These are phyloP conservation scores for Calvatia gigantea DNA, from an alignment of 768 basidiomycete species.

Conservation along the genomic window DNA sequence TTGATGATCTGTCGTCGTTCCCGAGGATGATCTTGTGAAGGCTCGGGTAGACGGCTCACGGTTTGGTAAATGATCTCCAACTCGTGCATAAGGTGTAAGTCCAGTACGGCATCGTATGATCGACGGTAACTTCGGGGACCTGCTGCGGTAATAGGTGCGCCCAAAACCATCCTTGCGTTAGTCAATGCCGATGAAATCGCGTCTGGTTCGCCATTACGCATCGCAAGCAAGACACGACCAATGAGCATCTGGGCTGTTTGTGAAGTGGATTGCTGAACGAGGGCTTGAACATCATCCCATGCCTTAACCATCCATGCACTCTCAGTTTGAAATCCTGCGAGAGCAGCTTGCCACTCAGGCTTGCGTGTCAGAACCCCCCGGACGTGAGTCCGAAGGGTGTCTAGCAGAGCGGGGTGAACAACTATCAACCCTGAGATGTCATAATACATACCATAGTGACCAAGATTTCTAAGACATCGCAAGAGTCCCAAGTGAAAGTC, in stretches of 20 bases:
- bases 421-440: background rate
- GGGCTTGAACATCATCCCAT: constrained; percentile 75
- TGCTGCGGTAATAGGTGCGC: constrained; percentile 77
- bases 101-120: constrained; percentile 81
- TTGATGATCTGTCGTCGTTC: constrained; percentile 34
- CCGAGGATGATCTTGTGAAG: constrained; percentile 32
- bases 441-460: constrained; percentile 84
- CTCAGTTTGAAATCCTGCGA: constrained; percentile 87
- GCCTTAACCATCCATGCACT: constrained; percentile 96
- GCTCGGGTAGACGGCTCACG: constrained; percentile 33
- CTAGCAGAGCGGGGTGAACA: constrained; percentile 35
- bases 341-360: constrained; percentile 74
- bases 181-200: constrained; percentile 49
- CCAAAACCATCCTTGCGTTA: constrained; percentile 69
- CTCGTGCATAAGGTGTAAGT: constrained; percentile 86
- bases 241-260: constrained; percentile 66
- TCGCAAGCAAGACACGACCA: constrained; percentile 76
- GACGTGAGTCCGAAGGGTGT: constrained; percentile 93
- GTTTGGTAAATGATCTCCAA: constrained; percentile 62
- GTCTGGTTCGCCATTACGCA: constrained; percentile 52
- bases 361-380: constrained; percentile 83
- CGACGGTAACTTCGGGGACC: constrained; percentile 80
- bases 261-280: constrained; percentile 47
- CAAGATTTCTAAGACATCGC: constrained; percentile 88
- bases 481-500: constrained; percentile 87